Percentiles rank a stretch among this genome's conserved stretches.
Evolutionary conservation across 1,139 yeast genomes (phyloP).

Genomic region (Fermentozyma sake): DNA sequence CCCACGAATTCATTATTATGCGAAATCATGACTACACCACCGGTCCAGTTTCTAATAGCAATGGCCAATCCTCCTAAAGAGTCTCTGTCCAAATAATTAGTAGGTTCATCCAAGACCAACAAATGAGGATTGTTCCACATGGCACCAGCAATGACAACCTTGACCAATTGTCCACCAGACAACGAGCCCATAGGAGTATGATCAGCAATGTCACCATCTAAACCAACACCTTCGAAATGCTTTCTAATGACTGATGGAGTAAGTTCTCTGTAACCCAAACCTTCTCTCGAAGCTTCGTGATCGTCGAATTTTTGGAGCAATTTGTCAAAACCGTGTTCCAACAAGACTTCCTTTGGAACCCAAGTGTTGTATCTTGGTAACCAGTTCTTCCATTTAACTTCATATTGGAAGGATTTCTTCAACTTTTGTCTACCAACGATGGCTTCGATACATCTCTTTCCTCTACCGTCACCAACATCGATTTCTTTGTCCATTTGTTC

Average conservation of each 20-base stretch:
- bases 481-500: constrained; percentile 74
- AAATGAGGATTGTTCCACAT: constrained; percentile 99
- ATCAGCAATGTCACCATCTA: constrained; percentile 97
- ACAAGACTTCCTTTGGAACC: constrained; percentile 78
- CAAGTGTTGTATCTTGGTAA: constrained; percentile 91
- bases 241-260: constrained; percentile 88
- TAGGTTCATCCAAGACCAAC: constrained; percentile 95
- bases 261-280: constrained; percentile 93
- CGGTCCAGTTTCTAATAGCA: constrained; percentile 96
- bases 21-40: constrained; percentile 98
- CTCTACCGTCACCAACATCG: constrained; percentile 84
- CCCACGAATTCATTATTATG: constrained; percentile 97
- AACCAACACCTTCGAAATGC: constrained; percentile 95
- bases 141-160: constrained; percentile 98
- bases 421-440: constrained; percentile 95
- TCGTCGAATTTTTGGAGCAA: constrained; percentile 93
- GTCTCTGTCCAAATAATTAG: constrained; percentile 96
- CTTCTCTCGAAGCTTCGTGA: constrained; percentile 98
- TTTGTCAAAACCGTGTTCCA: constrained; percentile 82
- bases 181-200: constrained; percentile 96
- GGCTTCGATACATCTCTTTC: constrained; percentile 85
- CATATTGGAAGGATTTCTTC: constrained; percentile 95
- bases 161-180: constrained; percentile 97
- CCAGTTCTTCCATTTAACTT: constrained; percentile 91
- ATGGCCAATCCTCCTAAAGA: constrained; percentile 95